These are phyloP conservation scores for Funneliformis caledonium DNA, from an alignment of 371 early-diverging fungal genomes.

Conservation along the genomic window DNA sequence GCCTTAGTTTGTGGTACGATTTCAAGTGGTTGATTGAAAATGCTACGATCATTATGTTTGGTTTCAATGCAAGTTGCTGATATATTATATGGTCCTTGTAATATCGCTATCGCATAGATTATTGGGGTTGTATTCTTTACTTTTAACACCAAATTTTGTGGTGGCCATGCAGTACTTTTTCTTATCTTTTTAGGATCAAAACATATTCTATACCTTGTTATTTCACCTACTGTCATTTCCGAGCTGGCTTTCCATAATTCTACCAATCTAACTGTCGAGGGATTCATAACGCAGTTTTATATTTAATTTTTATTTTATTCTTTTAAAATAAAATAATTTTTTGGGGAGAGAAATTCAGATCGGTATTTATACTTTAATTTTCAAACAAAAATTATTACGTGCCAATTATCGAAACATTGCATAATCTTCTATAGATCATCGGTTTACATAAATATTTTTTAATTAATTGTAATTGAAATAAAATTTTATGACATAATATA, in stretches of 20 bases:
- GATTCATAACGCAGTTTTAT: neutral
- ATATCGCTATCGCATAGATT: neutral
- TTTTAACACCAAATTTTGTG: neutral
- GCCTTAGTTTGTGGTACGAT: neutral
- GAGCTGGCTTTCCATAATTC: neutral
- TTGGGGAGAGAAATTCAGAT: too few species aligned
- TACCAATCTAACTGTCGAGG: neutral
- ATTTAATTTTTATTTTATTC: too few species aligned
- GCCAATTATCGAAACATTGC: too few species aligned
- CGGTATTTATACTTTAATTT: too few species aligned
- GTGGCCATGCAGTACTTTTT: neutral
- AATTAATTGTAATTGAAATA: too few species aligned
- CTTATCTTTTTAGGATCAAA: neutral
- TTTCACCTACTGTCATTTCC: conserved; percentile 17
- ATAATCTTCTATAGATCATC: too few species aligned
- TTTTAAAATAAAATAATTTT: too few species aligned
- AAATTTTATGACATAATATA: too few species aligned
- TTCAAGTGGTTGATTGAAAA: neutral
- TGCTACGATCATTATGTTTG: neutral
- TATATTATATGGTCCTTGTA: conserved; percentile 20
- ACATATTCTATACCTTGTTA: conserved; percentile 15
- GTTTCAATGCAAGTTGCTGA: conserved; percentile 25
- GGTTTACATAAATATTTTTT: too few species aligned
- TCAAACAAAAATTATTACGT: too few species aligned
- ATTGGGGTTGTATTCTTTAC: conserved; percentile 10